Percentiles rank a stretch among this genome's conserved stretches.
phyloP scores from a whole-genome alignment of 306 rosid genomes.

The Cucumis sativus region Cucumber_9930_V3 NC_026660.2:28940001-28940500 shows the following conservation, averaged over 20 bases:
- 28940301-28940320: conserved; percentile 24
- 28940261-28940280: conserved; percentile 85
- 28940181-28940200: conserved; percentile 34
- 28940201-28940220: conserved; percentile 47
- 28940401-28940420: conserved; percentile 57
- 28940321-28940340: background rate
- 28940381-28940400: conserved; percentile 44
- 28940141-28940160: conserved; percentile 26
- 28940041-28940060: conserved; percentile 25
- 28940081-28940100: background rate
- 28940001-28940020: too few species aligned
- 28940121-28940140: background rate
- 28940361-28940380: background rate
- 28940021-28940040: conserved; percentile 39
- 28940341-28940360: background rate
- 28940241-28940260: conserved; percentile 78
- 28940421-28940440: conserved; percentile 42
- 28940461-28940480: conserved; percentile 51
- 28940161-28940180: conserved; percentile 35
- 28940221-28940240: conserved; percentile 43
- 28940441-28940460: conserved; percentile 54
- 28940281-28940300: conserved; percentile 53
- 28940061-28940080: conserved; percentile 29
- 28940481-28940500: conserved; percentile 43
- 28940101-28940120: background rate